Percentiles rank a stretch among this genome's conserved stretches.
Evolutionary conservation across 2,329 filamentous ascomycete species (phyloP).

Genomic region (Penicillium sp.): DNA sequence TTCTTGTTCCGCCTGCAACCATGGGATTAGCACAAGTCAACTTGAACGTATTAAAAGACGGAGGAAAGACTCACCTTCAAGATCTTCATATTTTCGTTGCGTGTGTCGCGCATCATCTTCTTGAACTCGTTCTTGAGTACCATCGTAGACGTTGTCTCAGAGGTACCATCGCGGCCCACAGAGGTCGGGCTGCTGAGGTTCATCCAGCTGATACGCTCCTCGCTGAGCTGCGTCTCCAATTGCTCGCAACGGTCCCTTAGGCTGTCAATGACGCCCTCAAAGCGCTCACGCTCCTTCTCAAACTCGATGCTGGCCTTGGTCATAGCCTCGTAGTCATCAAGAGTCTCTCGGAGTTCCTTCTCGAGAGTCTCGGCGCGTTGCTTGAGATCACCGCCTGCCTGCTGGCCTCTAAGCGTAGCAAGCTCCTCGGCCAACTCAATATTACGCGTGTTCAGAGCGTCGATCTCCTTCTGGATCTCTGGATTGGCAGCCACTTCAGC

Average conservation of each 20-base stretch:
- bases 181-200: conserved; percentile 57
- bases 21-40: conserved; percentile 18
- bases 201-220: conserved; percentile 66
- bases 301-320: conserved; percentile 67
- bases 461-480: conserved; percentile 58
- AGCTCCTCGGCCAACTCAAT: conserved; percentile 48
- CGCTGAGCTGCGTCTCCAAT: conserved; percentile 62
- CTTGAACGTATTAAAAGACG: not conserved
- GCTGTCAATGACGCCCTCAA: conserved; percentile 63
- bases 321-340: conserved; percentile 67
- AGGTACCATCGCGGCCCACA: conserved; percentile 36
- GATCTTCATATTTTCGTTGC: conserved; percentile 62
- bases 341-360: conserved; percentile 64
- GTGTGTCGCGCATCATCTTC: conserved; percentile 74
- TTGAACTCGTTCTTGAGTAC: conserved; percentile 72
- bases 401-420: conserved; percentile 41
- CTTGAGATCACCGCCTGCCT: conserved; percentile 40
- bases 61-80: conserved; percentile 56
- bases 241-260: conserved; percentile 62
- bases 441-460: conserved; percentile 53
- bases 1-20: conserved; percentile 64
- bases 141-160: conserved; percentile 63
- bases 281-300: conserved; percentile 65
- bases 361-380: conserved; percentile 57
- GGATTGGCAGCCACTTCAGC: conserved; percentile 62